Base-by-base conservation (phyloP, 768 basidiomycete genomes). In the Russula dissimulans region DNA sequence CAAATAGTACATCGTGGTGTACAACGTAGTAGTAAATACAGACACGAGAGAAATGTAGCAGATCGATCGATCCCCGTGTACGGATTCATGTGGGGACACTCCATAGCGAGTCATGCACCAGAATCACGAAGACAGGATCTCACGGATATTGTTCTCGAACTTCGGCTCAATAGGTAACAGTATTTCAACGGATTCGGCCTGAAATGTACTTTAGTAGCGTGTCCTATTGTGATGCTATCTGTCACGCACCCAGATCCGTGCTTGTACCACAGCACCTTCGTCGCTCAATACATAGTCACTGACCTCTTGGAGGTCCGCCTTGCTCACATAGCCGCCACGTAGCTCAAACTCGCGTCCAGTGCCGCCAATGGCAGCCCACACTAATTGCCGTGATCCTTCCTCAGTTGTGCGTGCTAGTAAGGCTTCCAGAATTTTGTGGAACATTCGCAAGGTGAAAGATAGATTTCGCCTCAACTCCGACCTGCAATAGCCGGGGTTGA, bases 401-500 rank as follows among this genome's bases (percentile, higher is more conserved):
- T 62, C 61, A 12, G 39, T 42, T 18, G 61, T 57, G 34, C 61
- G 61, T 10, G 50, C 61, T 5, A 62, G 17, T 1, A 57, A 9
- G 6, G 4, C 7, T 5, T 17, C 31, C 15, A 36, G 5, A 18
- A 53, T 10, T 17, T 22, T 1, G 2, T 4, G 12, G 12, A n/a
- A 5, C 4, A 51, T 2, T 5, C 45, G 38, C 2, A 3, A 0
- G 10, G 12, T 2, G 34, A 63, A 32, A 12, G 61, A 6, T 3
- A 56, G 12, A 7, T 63, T n/a, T n/a, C 61, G 47, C n/a, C 3
- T 17, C 45, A 65, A 38, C 17, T 56, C 51, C 7, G 62, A 52
- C 31, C 34, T 54, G 58, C 65, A 65, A 43, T 46, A 51, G 29
- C 62, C 65, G 1, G 65, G 62, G 43, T 60, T 60, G 29, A 57